Percentiles rank a stretch among this genome's conserved stretches.
phyloP scores from a whole-genome alignment of 1,284 basidiomycete species.

The Ustilago bromivora region DNA sequence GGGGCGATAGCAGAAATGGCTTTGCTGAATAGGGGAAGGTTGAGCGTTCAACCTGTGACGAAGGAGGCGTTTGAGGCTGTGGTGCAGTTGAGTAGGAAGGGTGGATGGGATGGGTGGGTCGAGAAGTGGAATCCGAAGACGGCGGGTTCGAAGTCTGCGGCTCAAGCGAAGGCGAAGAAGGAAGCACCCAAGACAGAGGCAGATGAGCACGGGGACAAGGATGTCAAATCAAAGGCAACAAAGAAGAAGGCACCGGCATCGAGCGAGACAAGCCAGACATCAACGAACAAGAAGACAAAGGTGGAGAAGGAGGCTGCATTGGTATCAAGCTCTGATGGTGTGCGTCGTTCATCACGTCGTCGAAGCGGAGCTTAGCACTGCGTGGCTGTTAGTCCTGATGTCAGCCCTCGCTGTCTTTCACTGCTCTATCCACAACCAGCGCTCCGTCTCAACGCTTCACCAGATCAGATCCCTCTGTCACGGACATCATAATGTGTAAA shows the following conservation, averaged over 20 bases:
- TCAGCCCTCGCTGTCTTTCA: background rate
- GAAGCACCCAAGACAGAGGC: background rate
- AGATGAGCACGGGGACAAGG: background rate
- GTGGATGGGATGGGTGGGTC: constrained; percentile 72
- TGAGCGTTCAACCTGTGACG: constrained; percentile 85
- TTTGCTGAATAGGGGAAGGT: constrained; percentile 82
- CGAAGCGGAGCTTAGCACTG: constrained; percentile 13
- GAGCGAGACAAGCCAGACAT: background rate
- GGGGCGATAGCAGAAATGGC: constrained; percentile 77
- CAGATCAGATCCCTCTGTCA: background rate
- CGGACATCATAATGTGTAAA: background rate
- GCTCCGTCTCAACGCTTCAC: background rate
- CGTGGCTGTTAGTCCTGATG: background rate
- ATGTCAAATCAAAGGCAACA: background rate
- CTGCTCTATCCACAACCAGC: background rate
- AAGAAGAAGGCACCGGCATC: background rate
- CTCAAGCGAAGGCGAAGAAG: background rate
- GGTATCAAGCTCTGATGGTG: constrained; percentile 7
- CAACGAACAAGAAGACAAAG: constrained; percentile 20
- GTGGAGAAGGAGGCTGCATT: background rate
- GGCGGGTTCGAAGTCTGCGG: background rate
- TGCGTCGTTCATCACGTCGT: constrained; percentile 31
- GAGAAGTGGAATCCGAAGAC: constrained; percentile 59
- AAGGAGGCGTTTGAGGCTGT: constrained; percentile 80
- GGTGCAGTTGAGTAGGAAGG: constrained; percentile 77